Evolutionary conservation across 176 grass and related monocot species (phyloP).

Genomic region (Metroxylon sagu): DNA sequence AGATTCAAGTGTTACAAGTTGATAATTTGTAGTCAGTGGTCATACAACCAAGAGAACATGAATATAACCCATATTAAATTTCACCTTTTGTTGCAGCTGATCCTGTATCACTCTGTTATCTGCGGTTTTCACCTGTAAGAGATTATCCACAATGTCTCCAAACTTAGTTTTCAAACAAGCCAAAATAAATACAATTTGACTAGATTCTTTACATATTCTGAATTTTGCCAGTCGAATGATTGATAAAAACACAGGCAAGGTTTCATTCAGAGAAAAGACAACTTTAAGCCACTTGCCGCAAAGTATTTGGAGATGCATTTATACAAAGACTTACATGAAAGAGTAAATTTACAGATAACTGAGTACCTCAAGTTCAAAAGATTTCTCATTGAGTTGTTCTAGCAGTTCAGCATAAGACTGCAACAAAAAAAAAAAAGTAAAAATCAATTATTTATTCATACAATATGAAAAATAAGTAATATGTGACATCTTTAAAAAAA

Average conservation of each 20-base stretch:
- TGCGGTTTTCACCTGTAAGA: slow-evolving; percentile 79
- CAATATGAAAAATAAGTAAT: slow-evolving; percentile 2
- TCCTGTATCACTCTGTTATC: slow-evolving; percentile 99
- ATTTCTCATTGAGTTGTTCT: slow-evolving; percentile 91
- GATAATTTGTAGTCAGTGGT: neutral
- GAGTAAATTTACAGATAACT: slow-evolving; percentile 10
- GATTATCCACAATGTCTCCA: slow-evolving; percentile 16
- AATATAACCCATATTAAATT: slow-evolving; percentile 3
- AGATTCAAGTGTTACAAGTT: slow-evolving; percentile 6
- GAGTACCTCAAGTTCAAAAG: slow-evolving; percentile 92
- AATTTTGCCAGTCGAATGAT: too few relatives aligned
- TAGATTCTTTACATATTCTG: too few relatives aligned
- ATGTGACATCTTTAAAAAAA: slow-evolving; percentile 10
- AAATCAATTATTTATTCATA: slow-evolving; percentile 23
- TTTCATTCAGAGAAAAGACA: too few relatives aligned
- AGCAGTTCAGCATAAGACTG: slow-evolving; percentile 76
- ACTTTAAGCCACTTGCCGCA: too few relatives aligned
- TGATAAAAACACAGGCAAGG: too few relatives aligned
- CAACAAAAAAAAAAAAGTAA: slow-evolving; percentile 24
- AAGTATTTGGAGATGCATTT: too few relatives aligned
- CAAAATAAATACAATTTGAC: too few relatives aligned
- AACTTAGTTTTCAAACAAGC: too few relatives aligned
- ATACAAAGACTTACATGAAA: neutral
- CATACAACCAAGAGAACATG: neutral
- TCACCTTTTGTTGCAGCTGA: slow-evolving; percentile 82